These are phyloP conservation scores for Cutaneotrichosporon sp. DNA, from an alignment of 1,284 basidiomycete genomes.

Conservation along the genomic window DNA sequence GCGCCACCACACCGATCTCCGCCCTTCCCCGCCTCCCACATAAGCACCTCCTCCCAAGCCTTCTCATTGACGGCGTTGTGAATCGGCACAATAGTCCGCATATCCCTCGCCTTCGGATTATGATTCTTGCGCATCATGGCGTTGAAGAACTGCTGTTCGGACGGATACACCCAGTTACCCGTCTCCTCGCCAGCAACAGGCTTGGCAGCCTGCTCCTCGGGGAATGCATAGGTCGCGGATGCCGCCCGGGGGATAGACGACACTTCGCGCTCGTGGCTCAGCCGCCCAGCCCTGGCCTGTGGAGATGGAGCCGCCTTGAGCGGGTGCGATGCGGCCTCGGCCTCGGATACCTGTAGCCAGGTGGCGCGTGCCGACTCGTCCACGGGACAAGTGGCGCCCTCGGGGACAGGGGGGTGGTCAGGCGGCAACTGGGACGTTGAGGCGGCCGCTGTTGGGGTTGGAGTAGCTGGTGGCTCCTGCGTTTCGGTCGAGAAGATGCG, in stretches of 20 bases:
- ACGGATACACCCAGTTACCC: slow-evolving; percentile 94
- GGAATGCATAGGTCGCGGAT: slow-evolving; percentile 23
- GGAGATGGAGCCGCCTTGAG: slow-evolving; percentile 39
- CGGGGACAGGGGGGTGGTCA: slow-evolving; percentile 28
- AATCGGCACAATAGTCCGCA: slow-evolving; percentile 95
- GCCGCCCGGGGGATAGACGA: slow-evolving; percentile 78
- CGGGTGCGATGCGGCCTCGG: slow-evolving; percentile 37
- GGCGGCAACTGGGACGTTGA: slow-evolving; percentile 7
- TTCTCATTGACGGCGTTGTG: slow-evolving; percentile 99
- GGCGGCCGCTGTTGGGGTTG: not conserved
- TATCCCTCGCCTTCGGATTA: slow-evolving; percentile 71
- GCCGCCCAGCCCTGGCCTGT: slow-evolving; percentile 27
- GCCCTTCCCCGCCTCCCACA: slow-evolving; percentile 82
- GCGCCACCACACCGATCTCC: slow-evolving; percentile 76
- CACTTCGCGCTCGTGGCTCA: slow-evolving; percentile 65
- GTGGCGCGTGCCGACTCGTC: slow-evolving; percentile 58
- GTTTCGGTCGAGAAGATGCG: slow-evolving; percentile 13
- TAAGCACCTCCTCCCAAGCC: slow-evolving; percentile 85
- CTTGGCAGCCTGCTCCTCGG: slow-evolving; percentile 20
- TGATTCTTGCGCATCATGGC: slow-evolving; percentile 95
- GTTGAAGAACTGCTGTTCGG: slow-evolving; percentile 91
- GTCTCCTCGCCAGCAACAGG: slow-evolving; percentile 54
- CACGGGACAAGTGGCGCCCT: slow-evolving; percentile 64
- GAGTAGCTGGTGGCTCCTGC: not conserved
- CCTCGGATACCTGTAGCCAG: slow-evolving; percentile 49